A percentile compares a stretch with the other conserved stretches of the same genome.
Evolutionary conservation across 208 protist genomes (phyloP).

Genomic region (Leishmania aethiopica): DNA sequence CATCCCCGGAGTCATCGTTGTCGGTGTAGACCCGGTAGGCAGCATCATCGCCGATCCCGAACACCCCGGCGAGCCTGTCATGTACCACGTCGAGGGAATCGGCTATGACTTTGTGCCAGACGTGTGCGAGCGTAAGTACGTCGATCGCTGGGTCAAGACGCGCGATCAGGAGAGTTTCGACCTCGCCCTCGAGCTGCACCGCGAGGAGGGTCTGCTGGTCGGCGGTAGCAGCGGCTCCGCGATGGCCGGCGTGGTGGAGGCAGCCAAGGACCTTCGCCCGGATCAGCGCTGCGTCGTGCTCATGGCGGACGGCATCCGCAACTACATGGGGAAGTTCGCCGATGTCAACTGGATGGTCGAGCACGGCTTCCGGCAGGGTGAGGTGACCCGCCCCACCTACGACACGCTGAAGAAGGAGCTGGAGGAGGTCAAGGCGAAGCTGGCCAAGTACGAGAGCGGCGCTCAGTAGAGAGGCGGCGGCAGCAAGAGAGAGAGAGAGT

Average conservation of each 20-base stretch:
- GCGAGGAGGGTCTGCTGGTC: constrained; percentile 95
- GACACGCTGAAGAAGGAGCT: constrained; percentile 65
- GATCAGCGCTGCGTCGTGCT: constrained; percentile 95
- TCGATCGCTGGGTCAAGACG: constrained; percentile 95
- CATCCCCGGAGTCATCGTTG: constrained; percentile 82
- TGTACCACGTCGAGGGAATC: constrained; percentile 97
- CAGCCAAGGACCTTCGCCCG: constrained; percentile 89
- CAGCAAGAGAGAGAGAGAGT: constrained; percentile 10
- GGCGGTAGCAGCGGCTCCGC: constrained; percentile 95
- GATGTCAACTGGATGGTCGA: constrained; percentile 97
- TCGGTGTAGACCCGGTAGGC: constrained; percentile 97
- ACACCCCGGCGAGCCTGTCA: constrained; percentile 21
- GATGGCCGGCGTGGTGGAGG: constrained; percentile 90
- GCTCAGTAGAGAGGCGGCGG: constrained; percentile 22
- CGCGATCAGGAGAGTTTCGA: constrained; percentile 94
- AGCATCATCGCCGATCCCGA: constrained; percentile 95
- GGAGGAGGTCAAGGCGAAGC: constrained; percentile 55
- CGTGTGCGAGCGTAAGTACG: constrained; percentile 91
- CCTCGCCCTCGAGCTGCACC: constrained; percentile 92
- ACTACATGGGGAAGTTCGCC: constrained; percentile 98
- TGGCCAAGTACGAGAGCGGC: constrained; percentile 63
- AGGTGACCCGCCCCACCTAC: constrained; percentile 78
- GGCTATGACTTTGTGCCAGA: constrained; percentile 98
- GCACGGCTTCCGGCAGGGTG: constrained; percentile 87
- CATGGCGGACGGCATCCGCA: constrained; percentile 95